Evolutionary conservation across 148 eudicot species (phyloP), one percentile per base, ranked within the genome.

Genomic region (Fagopyrum homotropicum): DNA sequence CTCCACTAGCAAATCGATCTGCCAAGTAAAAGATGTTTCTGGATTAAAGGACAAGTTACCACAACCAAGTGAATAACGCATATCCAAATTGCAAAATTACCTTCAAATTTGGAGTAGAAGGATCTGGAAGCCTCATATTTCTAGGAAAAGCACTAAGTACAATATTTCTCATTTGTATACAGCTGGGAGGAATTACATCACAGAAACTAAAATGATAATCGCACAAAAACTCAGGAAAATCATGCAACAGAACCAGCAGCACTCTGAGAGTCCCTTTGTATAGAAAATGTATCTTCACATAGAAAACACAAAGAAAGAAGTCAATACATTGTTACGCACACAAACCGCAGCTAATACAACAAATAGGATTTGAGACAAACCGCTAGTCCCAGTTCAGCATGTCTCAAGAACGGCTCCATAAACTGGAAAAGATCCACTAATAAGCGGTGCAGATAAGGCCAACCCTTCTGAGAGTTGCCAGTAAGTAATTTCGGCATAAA

Each of bases 161-260:
- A 75, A 96, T 96, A 86, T 90, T 96, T 46, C 98, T 88, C 99
- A 96, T 96, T 80, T 96, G 99, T 81, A 96, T 90, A 82, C 99
- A 96, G 75, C 96, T 96, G 8, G 91, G 92, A 69, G 98, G 99
- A 60, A 96, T 96, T 54, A 96, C 97, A 86, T 96, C 94, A 79
- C 98, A 96, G 80, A 92, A 96, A 76, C 97, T 92, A 82, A 92
- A 96, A 87, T 92, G 99, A 85, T 90, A 92, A 79, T 92, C 93
- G 49, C 97, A 96, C 78, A 96, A 85, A 69, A 96, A 96, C 75
- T 92, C 97, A 0, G 98, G 99, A 78, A 92, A 90, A 88, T 96
- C 99, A 76, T 96, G 99, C 75, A 90, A 90, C 69, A 96, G 81
- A 85, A 96, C 99, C 74, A 96, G 82, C 85, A 96, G 81, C 79